Evolutionary conservation across 805 yeast species (phyloP).

Genomic region (Kodamaea sagamina): DNA sequence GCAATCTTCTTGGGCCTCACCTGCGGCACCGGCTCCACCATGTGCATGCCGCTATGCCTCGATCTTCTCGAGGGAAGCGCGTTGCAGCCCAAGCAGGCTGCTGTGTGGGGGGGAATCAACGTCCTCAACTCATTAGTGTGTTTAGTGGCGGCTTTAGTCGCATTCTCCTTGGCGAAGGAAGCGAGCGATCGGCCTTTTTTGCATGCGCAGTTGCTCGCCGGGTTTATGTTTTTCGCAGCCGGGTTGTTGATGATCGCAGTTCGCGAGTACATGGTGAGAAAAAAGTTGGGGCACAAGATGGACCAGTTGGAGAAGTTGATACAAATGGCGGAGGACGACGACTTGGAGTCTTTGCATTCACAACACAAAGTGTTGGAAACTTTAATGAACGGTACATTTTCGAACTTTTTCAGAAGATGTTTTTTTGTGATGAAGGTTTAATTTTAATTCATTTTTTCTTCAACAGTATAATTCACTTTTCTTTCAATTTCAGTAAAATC

Average conservation of each 20-base stretch:
- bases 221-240: conserved; percentile 47
- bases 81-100: conserved; percentile 28
- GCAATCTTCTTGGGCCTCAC: conserved; percentile 31
- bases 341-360: not conserved
- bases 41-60: conserved; percentile 19
- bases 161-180: conserved; percentile 41
- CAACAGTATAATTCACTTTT: no score
- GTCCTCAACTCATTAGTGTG: conserved; percentile 33
- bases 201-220: conserved; percentile 63
- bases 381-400: not conserved
- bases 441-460: no score
- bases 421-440: not conserved
- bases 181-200: conserved; percentile 45
- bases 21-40: conserved; percentile 32
- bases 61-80: conserved; percentile 14
- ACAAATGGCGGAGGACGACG: not conserved
- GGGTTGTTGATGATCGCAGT: conserved; percentile 45
- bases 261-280: conserved; percentile 53
- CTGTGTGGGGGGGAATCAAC: conserved; percentile 44
- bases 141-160: conserved; percentile 56
- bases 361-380: not conserved
- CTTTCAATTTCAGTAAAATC: no score
- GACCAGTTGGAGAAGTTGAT: not conserved
- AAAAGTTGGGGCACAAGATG: conserved; percentile 30
- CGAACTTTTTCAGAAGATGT: conserved; percentile 3